Percentiles rank a stretch among this genome's conserved stretches.
Conservation (phyloP, 1,284 basidiomycete species). For the Sanguinoderma infundibulare region DNA sequence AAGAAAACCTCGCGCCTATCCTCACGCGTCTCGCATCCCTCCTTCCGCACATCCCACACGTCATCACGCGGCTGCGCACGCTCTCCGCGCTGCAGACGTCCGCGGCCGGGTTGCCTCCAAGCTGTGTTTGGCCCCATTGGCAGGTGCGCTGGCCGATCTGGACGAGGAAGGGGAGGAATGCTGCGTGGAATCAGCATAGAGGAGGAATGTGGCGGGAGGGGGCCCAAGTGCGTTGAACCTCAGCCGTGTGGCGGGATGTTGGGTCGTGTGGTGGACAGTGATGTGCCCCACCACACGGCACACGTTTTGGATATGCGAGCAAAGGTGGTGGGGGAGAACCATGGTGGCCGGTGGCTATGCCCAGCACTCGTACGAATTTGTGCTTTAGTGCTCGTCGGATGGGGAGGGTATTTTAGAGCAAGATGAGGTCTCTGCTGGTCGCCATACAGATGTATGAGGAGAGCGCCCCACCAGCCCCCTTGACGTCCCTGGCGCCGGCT, state of each 20-base stretch:
- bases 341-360: not conserved
- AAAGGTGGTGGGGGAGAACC: conserved; percentile 76
- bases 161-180: too few species aligned
- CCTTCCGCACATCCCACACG: conserved; percentile 88
- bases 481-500: not conserved
- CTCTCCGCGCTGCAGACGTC: conserved; percentile 84
- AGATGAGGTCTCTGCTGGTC: too few species aligned
- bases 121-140: conserved; percentile 67
- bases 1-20: conserved; percentile 75
- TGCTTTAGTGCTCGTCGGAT: not conserved
- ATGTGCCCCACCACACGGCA: conserved; percentile 80
- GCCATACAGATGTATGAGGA: too few species aligned
- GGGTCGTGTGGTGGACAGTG: conserved; percentile 77
- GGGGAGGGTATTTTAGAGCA: not conserved
- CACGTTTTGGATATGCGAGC: conserved; percentile 86
- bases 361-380: not conserved
- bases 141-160: conserved; percentile 72
- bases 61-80: conserved; percentile 87
- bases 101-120: conserved; percentile 80
- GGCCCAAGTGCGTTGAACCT: too few species aligned
- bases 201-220: too few species aligned
- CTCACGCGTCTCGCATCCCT: conserved; percentile 85
- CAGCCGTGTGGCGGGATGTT: conserved; percentile 85
- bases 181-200: too few species aligned
- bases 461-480: not conserved